Conservation (phyloP, 2,329 filamentous ascomycete genomes). For the Stenocarpella maydis region DNA sequence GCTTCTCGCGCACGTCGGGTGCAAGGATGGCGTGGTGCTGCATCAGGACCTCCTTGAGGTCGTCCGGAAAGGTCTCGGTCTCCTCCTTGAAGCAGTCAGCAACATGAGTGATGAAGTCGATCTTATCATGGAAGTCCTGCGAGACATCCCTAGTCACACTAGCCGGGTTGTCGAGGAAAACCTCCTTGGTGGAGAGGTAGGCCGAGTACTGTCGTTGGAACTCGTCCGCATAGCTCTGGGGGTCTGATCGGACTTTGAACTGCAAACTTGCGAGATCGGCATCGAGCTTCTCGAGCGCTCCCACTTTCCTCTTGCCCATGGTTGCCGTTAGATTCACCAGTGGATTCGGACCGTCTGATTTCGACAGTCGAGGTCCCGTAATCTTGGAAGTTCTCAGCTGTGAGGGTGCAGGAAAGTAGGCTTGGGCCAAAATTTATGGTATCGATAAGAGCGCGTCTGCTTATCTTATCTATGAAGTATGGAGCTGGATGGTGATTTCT, state of each 20-base stretch:
- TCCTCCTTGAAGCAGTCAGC: slow-evolving; percentile 91
- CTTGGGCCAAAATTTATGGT: slow-evolving; percentile 10
- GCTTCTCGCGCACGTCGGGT: slow-evolving; percentile 88
- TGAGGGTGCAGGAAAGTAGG: not conserved
- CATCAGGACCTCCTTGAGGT: slow-evolving; percentile 82
- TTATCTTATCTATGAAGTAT: slow-evolving; percentile 4
- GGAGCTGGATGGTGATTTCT: too few species aligned
- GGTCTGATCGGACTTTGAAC: slow-evolving; percentile 90
- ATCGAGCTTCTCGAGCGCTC: slow-evolving; percentile 93
- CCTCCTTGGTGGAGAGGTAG: slow-evolving; percentile 89
- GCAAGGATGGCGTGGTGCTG: slow-evolving; percentile 85
- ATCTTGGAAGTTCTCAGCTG: slow-evolving; percentile 2
- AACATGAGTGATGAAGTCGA: slow-evolving; percentile 93
- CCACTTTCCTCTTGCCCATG: slow-evolving; percentile 89
- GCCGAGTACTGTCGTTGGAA: slow-evolving; percentile 89
- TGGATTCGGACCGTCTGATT: not conserved
- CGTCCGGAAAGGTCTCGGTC: slow-evolving; percentile 78
- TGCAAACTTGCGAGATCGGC: slow-evolving; percentile 90
- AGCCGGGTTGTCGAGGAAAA: slow-evolving; percentile 85
- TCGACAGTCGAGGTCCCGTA: not conserved
- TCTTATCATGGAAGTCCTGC: slow-evolving; percentile 86
- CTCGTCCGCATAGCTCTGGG: slow-evolving; percentile 85
- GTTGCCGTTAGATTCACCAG: slow-evolving; percentile 40
- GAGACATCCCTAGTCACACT: slow-evolving; percentile 80
- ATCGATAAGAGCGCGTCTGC: slow-evolving; percentile 12